These are phyloP conservation scores for Mycena maculata DNA, from an alignment of 768 basidiomycete genomes.

Conservation along the genomic window DNA sequence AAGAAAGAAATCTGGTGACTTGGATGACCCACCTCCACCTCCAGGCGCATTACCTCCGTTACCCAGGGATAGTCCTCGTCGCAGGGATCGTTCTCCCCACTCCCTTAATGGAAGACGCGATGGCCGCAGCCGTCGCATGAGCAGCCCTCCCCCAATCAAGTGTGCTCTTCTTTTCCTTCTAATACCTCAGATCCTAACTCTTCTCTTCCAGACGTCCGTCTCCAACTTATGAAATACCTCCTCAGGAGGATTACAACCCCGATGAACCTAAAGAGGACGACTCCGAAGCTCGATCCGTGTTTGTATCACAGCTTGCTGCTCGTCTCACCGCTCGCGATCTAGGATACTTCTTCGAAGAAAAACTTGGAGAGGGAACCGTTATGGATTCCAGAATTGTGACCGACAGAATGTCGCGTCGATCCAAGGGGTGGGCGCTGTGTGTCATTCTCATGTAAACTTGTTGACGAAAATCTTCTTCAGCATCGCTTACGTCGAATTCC, in stretches of 20 bases:
- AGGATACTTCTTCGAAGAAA: constrained; percentile 98
- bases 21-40: constrained; percentile 54
- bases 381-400: constrained; percentile 97
- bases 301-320: constrained; percentile 97
- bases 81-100: constrained; percentile 66
- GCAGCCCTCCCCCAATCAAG: constrained; percentile 60
- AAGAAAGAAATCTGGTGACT: constrained; percentile 71
- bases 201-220: constrained; percentile 67
- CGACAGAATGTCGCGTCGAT: constrained; percentile 92
- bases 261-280: constrained; percentile 96
- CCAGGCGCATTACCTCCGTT: constrained; percentile 55
- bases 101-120: constrained; percentile 61
- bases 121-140: constrained; percentile 47
- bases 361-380: constrained; percentile 92
- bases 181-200: constrained; percentile 21
- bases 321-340: constrained; percentile 96
- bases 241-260: constrained; percentile 78
- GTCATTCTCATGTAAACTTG: constrained; percentile 4
- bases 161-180: constrained; percentile 42
- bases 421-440: constrained; percentile 84
- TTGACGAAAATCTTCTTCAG: constrained; percentile 54
- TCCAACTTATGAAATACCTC: constrained; percentile 74
- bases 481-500: constrained; percentile 98
- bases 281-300: constrained; percentile 97
- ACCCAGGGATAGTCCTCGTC: constrained; percentile 61